phyloP scores from a whole-genome alignment of 768 basidiomycete genomes.

The Rhizopogon sp. region DNA sequence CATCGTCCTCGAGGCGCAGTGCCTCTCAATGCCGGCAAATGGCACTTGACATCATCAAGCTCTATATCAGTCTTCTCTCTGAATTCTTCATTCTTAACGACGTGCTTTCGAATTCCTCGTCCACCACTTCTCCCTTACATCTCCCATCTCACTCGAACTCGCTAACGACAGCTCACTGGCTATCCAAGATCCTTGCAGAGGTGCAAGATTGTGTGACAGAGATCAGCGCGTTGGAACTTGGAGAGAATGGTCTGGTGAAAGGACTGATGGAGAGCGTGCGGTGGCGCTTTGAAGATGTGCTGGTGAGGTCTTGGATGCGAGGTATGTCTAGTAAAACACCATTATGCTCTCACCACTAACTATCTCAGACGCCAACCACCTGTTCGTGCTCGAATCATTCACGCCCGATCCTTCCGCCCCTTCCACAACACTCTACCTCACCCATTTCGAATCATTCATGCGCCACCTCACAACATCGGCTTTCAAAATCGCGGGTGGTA shows the following conservation, averaged over 20 bases:
- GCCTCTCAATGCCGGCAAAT: slow-evolving; percentile 81
- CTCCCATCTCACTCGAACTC: slow-evolving; percentile 78
- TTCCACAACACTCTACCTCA: slow-evolving; percentile 68
- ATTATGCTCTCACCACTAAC: slow-evolving; percentile 4
- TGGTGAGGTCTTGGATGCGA: slow-evolving; percentile 75
- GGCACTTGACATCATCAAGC: slow-evolving; percentile 81
- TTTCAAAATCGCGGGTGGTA: slow-evolving; percentile 77
- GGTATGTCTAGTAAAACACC: slow-evolving; percentile 42
- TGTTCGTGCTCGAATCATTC: slow-evolving; percentile 90
- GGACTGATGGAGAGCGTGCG: slow-evolving; percentile 73
- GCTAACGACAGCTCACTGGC: slow-evolving; percentile 76
- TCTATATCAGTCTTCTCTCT: slow-evolving; percentile 80
- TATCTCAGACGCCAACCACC: slow-evolving; percentile 67
- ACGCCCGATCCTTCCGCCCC: slow-evolving; percentile 53
- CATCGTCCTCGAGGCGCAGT: slow-evolving; percentile 61
- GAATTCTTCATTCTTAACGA: slow-evolving; percentile 85
- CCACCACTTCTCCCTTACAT: slow-evolving; percentile 36
- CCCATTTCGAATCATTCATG: slow-evolving; percentile 79
- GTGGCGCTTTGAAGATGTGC: slow-evolving; percentile 85
- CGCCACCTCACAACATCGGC: slow-evolving; percentile 68
- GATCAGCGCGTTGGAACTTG: slow-evolving; percentile 73
- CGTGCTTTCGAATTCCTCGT: slow-evolving; percentile 50
- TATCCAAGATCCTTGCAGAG: slow-evolving; percentile 77
- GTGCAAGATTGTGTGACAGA: slow-evolving; percentile 85
- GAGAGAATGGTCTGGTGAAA: slow-evolving; percentile 65